Evolutionary conservation across 768 basidiomycete species (phyloP), one percentile per base, ranked within the genome.

Genomic region (Amanita polypyramis): DNA sequence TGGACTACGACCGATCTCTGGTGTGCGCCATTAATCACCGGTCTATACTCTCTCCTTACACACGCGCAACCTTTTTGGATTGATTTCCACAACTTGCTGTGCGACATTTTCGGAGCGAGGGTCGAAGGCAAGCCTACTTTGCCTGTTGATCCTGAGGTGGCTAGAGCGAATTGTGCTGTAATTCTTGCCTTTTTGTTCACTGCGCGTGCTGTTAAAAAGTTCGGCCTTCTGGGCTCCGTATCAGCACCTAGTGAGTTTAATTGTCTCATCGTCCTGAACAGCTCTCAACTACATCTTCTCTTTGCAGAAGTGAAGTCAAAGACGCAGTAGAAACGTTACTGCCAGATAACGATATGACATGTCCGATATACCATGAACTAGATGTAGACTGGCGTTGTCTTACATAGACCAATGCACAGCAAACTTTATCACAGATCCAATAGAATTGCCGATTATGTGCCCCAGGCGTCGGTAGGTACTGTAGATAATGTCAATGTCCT

Each of bases 21-120:
- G 91, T 78, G 78, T 62, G 89, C 92, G 7, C 82, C 89, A 5
- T 65, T 82, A 54, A 66, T 82, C 55, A 90, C 89, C 9, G 85
- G 71, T 1, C 59, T 93, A 8, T 93, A 88, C 59, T 81, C 91
- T 45, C 75, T 81, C 49, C 73, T 93, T 44, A 92, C 90, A 7
- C 88, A 92, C 53, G 82, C 86, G 2, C 90, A 94, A 60, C 85
- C 90, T 0, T 85, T 85, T 62, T 93, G 82, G 82, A 76, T 74
- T 1, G 77, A 82, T 23, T 46, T 73, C 34, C 80, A 84, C 53
- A 51, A 59, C 4, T 57, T 79, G 14, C 55, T 82, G 8, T 61
- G 70, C 8, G 66, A 70, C 5, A 55, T 73, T 45, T 64, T 78
- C 20, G 78, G 79, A 9, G 61, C 60, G 20, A 46, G 60, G 2